These are phyloP conservation scores for Salix arbutifolia DNA, from an alignment of 345 rosid genomes.

Conservation along the genomic window DNA sequence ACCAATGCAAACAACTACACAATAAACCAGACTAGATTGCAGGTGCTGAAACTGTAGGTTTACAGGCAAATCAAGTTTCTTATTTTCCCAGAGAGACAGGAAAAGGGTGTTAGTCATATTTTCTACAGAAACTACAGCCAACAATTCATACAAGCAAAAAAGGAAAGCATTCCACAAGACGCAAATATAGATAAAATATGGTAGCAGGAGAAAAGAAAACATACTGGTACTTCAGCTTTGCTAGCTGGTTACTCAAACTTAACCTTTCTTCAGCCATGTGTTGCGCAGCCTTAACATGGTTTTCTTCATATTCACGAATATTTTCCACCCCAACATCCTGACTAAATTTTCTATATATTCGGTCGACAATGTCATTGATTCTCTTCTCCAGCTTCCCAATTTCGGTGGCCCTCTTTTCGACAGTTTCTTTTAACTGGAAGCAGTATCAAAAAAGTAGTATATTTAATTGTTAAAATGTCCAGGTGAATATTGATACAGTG, in stretches of 20 bases:
- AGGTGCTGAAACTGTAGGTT: slow-evolving; percentile 4
- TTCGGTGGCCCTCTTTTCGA: slow-evolving; percentile 56
- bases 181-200: background rate
- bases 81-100: background rate
- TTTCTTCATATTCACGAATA: slow-evolving; percentile 95
- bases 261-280: slow-evolving; percentile 87
- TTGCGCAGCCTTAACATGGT: slow-evolving; percentile 86
- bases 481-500: background rate
- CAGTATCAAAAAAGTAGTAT: slow-evolving; percentile 12
- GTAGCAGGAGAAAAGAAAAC: slow-evolving; percentile 28
- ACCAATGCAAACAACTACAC: background rate
- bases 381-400: slow-evolving; percentile 74
- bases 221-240: slow-evolving; percentile 95
- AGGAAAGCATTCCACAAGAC: background rate
- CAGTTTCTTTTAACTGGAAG: slow-evolving; percentile 59
- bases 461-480: slow-evolving; percentile 13
- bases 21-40: background rate
- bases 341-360: slow-evolving; percentile 73
- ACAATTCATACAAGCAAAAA: background rate
- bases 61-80: background rate
- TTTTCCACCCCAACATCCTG: slow-evolving; percentile 75
- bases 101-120: background rate
- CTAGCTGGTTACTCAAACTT: slow-evolving; percentile 80
- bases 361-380: slow-evolving; percentile 85
- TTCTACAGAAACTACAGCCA: background rate